A percentile compares a stretch with the other conserved stretches of the same genome.
phyloP scores from a whole-genome alignment of 129 eudicot species.

The Logfia minima region DNA sequence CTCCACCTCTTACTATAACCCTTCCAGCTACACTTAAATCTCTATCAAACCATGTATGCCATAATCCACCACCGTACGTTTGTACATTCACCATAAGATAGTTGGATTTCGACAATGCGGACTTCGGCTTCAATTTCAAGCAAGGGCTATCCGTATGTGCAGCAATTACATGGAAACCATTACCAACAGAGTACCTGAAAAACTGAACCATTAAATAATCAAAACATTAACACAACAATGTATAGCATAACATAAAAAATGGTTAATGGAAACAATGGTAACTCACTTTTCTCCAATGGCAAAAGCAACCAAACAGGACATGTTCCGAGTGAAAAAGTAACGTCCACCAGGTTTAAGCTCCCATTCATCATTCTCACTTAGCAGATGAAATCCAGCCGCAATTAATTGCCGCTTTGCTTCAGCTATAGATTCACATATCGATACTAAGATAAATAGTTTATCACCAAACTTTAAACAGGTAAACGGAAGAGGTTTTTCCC shows the following conservation, averaged over 20 bases:
- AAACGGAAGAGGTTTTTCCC: no score
- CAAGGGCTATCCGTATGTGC: conserved; percentile 99
- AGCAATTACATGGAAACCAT: conserved; percentile 94
- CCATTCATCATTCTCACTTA: conserved; percentile 92
- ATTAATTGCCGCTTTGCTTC: conserved; percentile 83
- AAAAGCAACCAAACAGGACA: conserved; percentile 92
- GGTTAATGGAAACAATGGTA: background rate
- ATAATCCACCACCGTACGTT: conserved; percentile 95
- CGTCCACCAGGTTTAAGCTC: conserved; percentile 96
- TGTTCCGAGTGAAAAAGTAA: conserved; percentile 88
- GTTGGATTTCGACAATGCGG: conserved; percentile 80
- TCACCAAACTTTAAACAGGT: background rate
- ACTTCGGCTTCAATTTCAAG: conserved; percentile 83
- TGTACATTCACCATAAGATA: conserved; percentile 94
- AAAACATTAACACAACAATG: conserved; percentile 18
- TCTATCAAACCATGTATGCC: conserved; percentile 99
- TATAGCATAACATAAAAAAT: background rate
- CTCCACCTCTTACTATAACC: conserved; percentile 65
- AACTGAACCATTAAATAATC: conserved; percentile 35
- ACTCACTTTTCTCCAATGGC: conserved; percentile 89
- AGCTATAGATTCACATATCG: conserved; percentile 43
- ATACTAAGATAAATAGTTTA: conserved; percentile 8
- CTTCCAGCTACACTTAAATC: conserved; percentile 94
- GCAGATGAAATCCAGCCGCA: conserved; percentile 79
- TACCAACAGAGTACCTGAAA: conserved; percentile 82